Conservation (phyloP, 495 filamentous ascomycete genomes). For the Aspergillus haitiensis region DNA sequence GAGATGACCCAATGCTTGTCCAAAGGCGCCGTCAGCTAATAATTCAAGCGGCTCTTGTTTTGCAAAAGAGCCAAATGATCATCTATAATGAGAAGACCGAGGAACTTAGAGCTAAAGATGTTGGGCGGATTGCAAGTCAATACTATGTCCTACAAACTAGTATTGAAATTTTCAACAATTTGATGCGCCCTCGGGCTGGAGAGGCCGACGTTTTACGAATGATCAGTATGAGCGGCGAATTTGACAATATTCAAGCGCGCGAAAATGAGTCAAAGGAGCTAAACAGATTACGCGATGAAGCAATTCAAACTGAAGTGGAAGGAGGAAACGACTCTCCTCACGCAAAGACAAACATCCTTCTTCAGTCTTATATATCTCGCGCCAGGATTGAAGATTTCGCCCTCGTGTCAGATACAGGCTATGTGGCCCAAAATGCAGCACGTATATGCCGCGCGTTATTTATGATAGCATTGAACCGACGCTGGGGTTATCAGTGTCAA, state of each 20-base stretch:
- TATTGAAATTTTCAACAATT: constrained; percentile 90
- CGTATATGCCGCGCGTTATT: constrained; percentile 94
- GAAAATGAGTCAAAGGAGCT: constrained; percentile 86
- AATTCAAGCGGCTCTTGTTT: constrained; percentile 77
- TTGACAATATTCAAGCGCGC: constrained; percentile 90
- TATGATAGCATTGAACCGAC: constrained; percentile 91
- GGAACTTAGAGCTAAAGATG: constrained; percentile 86
- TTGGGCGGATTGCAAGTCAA: constrained; percentile 94
- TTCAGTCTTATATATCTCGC: constrained; percentile 93
- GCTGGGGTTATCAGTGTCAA: constrained; percentile 92
- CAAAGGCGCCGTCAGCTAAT: constrained; percentile 78
- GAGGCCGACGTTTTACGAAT: constrained; percentile 91
- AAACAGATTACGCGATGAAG: constrained; percentile 60
- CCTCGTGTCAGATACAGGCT: constrained; percentile 83
- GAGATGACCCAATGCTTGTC: constrained; percentile 81
- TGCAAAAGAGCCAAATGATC: constrained; percentile 96
- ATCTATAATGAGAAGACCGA: constrained; percentile 94
- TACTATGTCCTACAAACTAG: constrained; percentile 92
- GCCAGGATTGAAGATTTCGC: constrained; percentile 89
- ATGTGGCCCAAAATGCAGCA: constrained; percentile 92
- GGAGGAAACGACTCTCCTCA: constrained; percentile 76
- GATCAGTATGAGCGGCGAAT: constrained; percentile 95
- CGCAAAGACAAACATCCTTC: constrained; percentile 90
- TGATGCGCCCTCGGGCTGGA: constrained; percentile 78
- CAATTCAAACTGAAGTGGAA: constrained; percentile 69